Base-by-base conservation (phyloP, 73 alveolate genomes). In the Durusdinium trenchii region DNA sequence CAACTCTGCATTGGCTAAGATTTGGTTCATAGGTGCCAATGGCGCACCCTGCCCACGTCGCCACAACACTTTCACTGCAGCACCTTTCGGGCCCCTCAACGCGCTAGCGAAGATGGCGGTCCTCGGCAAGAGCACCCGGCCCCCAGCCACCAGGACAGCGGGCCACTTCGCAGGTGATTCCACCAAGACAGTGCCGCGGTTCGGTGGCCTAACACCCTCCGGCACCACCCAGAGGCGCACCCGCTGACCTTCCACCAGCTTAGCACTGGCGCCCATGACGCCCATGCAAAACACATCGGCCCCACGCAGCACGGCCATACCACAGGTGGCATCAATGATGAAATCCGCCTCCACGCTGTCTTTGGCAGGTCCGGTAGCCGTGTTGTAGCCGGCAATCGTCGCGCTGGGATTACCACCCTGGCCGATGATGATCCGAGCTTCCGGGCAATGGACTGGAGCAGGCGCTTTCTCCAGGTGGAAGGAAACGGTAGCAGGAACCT, bases 211-310 rank as follows among this genome's bases (percentile, higher is more conserved):
- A 43, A 90, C 96, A 16, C 96, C 96, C 52, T 90, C 96, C 20
- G 96, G 96, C 86, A 67, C 96, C 40, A 64, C 96, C 96, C 96
- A 90, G 42, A 90, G 96, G 26, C 96, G 96, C 10, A 67, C 96
- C 28, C 30, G 86, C 38, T 90, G 96, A 38, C 96, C 87, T 40
- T 62, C 86, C 87, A 35, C 7, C 3, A 86, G 96, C 60, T 48
- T 45, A 18, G 86, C 86, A 38, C 86, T 90, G 32, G 86, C 71
- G 6, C 86, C 96, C 96, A 90, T 90, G 46, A 90, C 96, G 14
- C 96, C 96, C 96, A 90, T 90, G 96, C 96, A 90, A 52, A 90
- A 90, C 2, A 90, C 96, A 38, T 90, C 96, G 38, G 96, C 79
- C 46, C 96, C 96, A 23, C 96, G 64, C 57, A 90, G 75, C 32